Base-by-base conservation (phyloP, 169 alveolate genomes). In the Eimeria necatrix region DNA sequence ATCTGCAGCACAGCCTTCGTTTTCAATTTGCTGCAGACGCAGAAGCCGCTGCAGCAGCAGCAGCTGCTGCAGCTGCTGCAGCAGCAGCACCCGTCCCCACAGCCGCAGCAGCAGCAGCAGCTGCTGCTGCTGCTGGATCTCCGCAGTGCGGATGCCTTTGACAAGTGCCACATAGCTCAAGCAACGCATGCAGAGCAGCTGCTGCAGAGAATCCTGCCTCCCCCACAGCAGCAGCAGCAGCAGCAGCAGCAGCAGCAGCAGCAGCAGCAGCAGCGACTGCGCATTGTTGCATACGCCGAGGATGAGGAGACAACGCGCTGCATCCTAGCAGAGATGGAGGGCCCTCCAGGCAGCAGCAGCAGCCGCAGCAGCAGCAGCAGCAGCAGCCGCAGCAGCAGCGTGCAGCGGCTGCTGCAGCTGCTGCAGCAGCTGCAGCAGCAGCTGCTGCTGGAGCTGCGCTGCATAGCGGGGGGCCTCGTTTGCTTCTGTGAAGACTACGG, bases 11-110 rank as follows among this genome's bases (percentile, higher is more conserved):
- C 52, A 7, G 22, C 85, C 1, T 26, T 46, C 32, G 85, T 46
- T 4, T 74, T 74, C 22, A 74, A 74, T 74, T 74, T 74, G 85
- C 24, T 74, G 85, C 85, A 74, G 85, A 74, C 85, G 22, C 85
- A 74, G 85, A 74, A 74, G 85, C 85, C 85, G 3, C 0, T 74
- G 20, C 85, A 74, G 85, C 85, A 74, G 85, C 85, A 26, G 56
- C 59, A 41, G 22, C 41, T 74, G 85, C 85, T 41, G 85, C 85
- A 74, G 85, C 85, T 24, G 85, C 59, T 24, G 85, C 85, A 74
- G 85, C 85, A 32, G 24, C 60, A 46, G n/a, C n/a, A n/a, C n/a
- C n/a, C n/a, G n/a, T 56, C 64, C 14, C 20, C 20, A 56, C 64
- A 56, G 14, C 20, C 14, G 64, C 85, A 46, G 59, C 85, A 74